A percentile compares a stretch with the other conserved stretches of the same genome.
These are phyloP conservation scores for Cafeteria roenbergensis DNA, from an alignment of 108 stramenopile genomes.

Conservation along the genomic window DNA sequence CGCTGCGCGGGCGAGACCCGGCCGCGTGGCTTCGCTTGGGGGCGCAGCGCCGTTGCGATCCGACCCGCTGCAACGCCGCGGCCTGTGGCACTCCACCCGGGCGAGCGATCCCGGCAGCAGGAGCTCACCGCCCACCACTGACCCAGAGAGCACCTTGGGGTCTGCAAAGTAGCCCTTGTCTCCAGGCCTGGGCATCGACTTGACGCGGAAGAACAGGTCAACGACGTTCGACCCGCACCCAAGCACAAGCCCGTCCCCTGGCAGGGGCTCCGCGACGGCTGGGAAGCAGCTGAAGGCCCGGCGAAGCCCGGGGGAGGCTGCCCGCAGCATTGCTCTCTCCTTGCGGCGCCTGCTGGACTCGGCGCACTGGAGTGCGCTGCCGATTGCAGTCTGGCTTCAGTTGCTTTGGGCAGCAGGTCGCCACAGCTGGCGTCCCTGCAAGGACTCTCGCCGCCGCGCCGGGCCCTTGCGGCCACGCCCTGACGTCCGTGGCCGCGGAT, in stretches of 20 bases:
- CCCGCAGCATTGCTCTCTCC: no score
- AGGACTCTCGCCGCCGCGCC: no score
- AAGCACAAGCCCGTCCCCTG: background rate
- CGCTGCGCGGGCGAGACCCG: background rate
- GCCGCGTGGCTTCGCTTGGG: background rate
- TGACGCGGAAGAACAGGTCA: background rate
- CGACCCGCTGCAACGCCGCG: background rate
- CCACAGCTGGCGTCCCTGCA: no score
- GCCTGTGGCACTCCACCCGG: background rate
- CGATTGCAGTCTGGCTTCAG: no score
- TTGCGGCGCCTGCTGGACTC: no score
- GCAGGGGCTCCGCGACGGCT: no score
- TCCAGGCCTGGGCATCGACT: background rate
- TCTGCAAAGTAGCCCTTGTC: background rate
- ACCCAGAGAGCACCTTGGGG: background rate
- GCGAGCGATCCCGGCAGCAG: background rate
- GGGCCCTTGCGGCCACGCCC: no score
- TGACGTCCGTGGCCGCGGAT: no score
- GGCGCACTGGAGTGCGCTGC: no score
- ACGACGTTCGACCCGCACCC: background rate
- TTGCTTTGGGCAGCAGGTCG: no score
- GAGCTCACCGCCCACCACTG: background rate
- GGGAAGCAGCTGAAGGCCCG: no score
- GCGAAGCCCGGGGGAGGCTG: no score
- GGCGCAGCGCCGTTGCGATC: background rate